Percentiles rank a stretch among this genome's conserved stretches.
Conservation (phyloP, 768 basidiomycete genomes). For the Udeniomyces megalosporus region DNA sequence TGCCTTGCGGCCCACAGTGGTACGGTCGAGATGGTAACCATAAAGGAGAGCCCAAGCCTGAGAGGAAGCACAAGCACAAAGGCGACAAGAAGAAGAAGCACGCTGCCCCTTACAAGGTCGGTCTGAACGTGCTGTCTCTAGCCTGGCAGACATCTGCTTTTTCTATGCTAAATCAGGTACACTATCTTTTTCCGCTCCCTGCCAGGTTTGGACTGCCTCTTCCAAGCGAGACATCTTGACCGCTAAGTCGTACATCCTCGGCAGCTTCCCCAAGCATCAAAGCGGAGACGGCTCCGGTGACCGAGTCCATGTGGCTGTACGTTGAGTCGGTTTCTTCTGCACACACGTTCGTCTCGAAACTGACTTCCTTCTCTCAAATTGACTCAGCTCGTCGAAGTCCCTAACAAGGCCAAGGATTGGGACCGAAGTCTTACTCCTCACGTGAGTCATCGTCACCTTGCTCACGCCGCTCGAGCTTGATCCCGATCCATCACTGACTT, state of each 20-base stretch:
- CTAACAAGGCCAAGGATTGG: slow-evolving; percentile 30
- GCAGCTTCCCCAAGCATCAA: slow-evolving; percentile 30
- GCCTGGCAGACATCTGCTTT: not conserved
- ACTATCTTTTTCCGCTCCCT: not conserved
- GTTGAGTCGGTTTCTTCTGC: not conserved
- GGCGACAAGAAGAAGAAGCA: not conserved
- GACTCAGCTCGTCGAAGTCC: slow-evolving; percentile 28
- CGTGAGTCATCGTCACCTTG: slow-evolving; percentile 16
- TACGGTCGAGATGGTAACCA: slow-evolving; percentile 17
- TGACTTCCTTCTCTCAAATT: not conserved
- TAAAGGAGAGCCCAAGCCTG: slow-evolving; percentile 17
- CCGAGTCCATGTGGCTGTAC: slow-evolving; percentile 18
- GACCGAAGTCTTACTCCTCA: slow-evolving; percentile 30
- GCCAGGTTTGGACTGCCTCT: slow-evolving; percentile 30
- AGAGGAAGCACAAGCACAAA: slow-evolving; percentile 9
- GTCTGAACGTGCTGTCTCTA: not conserved
- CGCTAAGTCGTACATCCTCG: slow-evolving; percentile 29
- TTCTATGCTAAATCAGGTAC: too few relatives aligned
- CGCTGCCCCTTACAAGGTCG: not conserved
- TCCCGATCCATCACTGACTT: not conserved
- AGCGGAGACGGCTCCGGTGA: slow-evolving; percentile 31
- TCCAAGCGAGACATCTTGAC: slow-evolving; percentile 29
- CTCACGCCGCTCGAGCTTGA: not conserved
- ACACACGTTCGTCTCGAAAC: not conserved
- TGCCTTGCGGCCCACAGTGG: not conserved